Conservation (phyloP, 2,329 filamentous ascomycete genomes). For the Epichloe sibirici region DNA sequence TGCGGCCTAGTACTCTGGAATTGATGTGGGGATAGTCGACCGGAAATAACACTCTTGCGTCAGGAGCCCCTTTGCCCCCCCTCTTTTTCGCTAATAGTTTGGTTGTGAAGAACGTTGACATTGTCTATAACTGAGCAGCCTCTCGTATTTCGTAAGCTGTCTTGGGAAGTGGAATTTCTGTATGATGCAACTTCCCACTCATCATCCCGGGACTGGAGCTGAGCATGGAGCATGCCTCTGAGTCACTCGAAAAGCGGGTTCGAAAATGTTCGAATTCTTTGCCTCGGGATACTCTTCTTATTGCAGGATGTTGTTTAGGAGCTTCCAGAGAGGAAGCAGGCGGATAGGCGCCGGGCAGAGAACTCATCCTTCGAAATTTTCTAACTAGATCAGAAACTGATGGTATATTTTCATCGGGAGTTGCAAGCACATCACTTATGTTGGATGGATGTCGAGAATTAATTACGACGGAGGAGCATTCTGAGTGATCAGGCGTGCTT, state of each 20-base stretch:
- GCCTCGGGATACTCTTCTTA: conserved; percentile 4
- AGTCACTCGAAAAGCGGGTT: conserved; percentile 7
- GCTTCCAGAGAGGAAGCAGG: neutral
- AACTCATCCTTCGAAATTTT: conserved; percentile 13
- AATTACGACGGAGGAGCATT: neutral
- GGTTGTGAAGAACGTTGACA: neutral
- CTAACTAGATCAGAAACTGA: conserved; percentile 16
- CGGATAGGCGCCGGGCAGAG: conserved; percentile 3
- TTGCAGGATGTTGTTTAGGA: neutral
- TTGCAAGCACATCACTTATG: neutral
- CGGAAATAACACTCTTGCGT: neutral
- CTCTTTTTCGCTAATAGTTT: neutral
- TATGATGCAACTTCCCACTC: neutral
- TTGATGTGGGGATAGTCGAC: conserved; percentile 1
- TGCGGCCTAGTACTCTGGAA: neutral
- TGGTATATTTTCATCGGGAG: conserved; percentile 6
- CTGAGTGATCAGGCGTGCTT: conserved; percentile 2
- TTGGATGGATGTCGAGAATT: neutral
- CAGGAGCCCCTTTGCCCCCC: neutral
- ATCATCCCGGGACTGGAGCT: neutral
- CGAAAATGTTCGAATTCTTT: conserved; percentile 5
- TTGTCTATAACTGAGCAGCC: neutral
- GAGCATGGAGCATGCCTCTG: neutral
- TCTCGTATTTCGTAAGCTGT: neutral
- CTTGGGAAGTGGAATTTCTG: neutral